These are phyloP conservation scores for Penicillium frequentans DNA, from an alignment of 2,329 filamentous ascomycete species.

Conservation along the genomic window DNA sequence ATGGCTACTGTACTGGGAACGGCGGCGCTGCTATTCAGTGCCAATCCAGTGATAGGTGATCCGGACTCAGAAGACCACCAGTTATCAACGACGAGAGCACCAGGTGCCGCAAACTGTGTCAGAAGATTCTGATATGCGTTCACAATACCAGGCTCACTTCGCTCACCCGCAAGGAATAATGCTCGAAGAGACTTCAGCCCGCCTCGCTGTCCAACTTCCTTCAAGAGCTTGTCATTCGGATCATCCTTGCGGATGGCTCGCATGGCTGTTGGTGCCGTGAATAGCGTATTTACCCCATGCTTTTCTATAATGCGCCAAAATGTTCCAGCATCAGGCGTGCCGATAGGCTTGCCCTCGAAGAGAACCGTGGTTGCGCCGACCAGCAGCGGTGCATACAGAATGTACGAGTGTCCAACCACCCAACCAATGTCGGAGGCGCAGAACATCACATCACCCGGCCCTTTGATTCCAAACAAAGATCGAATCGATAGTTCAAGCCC, in stretches of 20 bases:
- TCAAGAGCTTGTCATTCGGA: slow-evolving; percentile 67
- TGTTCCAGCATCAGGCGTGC: slow-evolving; percentile 80
- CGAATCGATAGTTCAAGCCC: slow-evolving; percentile 78
- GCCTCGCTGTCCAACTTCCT: slow-evolving; percentile 62
- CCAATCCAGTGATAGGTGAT: slow-evolving; percentile 66
- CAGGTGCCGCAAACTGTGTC: slow-evolving; percentile 61
- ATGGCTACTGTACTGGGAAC: slow-evolving; percentile 34
- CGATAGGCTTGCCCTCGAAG: slow-evolving; percentile 92
- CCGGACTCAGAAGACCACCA: slow-evolving; percentile 75
- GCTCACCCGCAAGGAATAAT: slow-evolving; percentile 83
- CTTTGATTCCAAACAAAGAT: slow-evolving; percentile 79
- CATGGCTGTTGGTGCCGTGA: slow-evolving; percentile 84
- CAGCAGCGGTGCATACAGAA: slow-evolving; percentile 83
- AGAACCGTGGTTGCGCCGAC: slow-evolving; percentile 82
- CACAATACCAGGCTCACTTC: slow-evolving; percentile 84
- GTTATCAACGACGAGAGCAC: slow-evolving; percentile 66
- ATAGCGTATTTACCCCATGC: slow-evolving; percentile 79
- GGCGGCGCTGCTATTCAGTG: slow-evolving; percentile 63
- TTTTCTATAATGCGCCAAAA: slow-evolving; percentile 88
- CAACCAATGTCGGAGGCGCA: slow-evolving; percentile 87
- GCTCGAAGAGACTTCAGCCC: slow-evolving; percentile 71
- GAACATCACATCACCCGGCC: slow-evolving; percentile 79
- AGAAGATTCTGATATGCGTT: slow-evolving; percentile 77
- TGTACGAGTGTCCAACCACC: slow-evolving; percentile 86
- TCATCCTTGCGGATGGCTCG: slow-evolving; percentile 86